phyloP scores from a whole-genome alignment of 768 basidiomycete genomes.

The Crepidotus variabilis region DNA sequence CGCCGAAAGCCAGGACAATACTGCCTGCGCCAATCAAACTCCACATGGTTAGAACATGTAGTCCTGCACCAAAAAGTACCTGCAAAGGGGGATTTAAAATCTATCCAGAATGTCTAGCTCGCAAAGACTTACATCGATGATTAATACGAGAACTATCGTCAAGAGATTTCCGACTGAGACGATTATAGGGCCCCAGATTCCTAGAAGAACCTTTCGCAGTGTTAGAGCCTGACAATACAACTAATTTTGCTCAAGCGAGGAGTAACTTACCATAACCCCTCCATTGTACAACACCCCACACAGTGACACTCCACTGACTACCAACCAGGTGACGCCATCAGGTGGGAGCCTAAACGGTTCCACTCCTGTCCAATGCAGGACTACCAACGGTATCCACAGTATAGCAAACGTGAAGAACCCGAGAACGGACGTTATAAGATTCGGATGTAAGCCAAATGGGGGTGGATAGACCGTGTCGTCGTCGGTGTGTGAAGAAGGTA shows the following conservation, averaged over 20 bases:
- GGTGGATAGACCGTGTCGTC: slow-evolving; percentile 43
- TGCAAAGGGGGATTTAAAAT: slow-evolving; percentile 9
- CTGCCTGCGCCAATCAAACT: slow-evolving; percentile 76
- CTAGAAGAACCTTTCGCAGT: slow-evolving; percentile 47
- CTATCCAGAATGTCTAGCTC: neutral
- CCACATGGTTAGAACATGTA: slow-evolving; percentile 61
- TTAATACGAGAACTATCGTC: slow-evolving; percentile 84
- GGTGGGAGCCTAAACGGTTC: slow-evolving; percentile 70
- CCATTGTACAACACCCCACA: slow-evolving; percentile 80
- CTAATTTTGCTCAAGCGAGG: neutral
- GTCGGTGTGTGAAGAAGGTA: slow-evolving; percentile 1
- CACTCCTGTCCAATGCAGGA: slow-evolving; percentile 62
- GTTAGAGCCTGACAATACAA: too few relatives aligned
- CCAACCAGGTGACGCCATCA: slow-evolving; percentile 36
- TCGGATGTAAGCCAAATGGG: slow-evolving; percentile 84
- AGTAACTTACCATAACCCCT: slow-evolving; percentile 61
- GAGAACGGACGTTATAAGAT: slow-evolving; percentile 75
- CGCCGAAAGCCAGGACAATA: slow-evolving; percentile 80
- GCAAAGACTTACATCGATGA: slow-evolving; percentile 57
- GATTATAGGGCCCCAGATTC: slow-evolving; percentile 85
- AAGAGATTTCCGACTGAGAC: slow-evolving; percentile 87
- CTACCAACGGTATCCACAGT: slow-evolving; percentile 76
- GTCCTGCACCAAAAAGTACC: slow-evolving; percentile 58
- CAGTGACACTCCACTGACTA: slow-evolving; percentile 65
- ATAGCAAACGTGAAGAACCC: slow-evolving; percentile 73